Conservation (phyloP, 257 asterid genomes). For the Nicotiana tabacum region DNA sequence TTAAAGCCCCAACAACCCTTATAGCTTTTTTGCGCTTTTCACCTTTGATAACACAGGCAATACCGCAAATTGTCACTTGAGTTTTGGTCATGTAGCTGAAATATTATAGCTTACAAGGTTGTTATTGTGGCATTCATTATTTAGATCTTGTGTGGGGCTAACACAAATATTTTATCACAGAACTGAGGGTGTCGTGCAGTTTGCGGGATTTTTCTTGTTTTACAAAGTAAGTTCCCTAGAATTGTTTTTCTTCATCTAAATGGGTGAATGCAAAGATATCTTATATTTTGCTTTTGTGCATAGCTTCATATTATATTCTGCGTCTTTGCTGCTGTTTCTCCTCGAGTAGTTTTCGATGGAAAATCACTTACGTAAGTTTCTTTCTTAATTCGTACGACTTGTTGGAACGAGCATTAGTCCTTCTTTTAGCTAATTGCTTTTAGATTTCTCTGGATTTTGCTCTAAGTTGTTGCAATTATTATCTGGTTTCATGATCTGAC, state of each 20-base stretch:
- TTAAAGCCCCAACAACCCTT: no score
- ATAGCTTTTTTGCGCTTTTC: no score
- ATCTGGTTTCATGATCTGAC: not conserved
- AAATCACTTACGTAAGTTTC: conserved; percentile 72
- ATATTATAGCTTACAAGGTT: not conserved
- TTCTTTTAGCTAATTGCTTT: not conserved
- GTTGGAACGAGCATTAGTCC: not conserved
- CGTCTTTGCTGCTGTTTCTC: conserved; percentile 93
- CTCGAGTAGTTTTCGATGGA: conserved; percentile 91
- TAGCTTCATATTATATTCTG: conserved; percentile 92
- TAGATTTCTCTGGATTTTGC: not conserved
- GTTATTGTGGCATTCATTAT: not conserved
- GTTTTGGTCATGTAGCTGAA: not conserved
- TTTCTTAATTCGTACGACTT: not conserved
- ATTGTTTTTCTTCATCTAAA: not conserved
- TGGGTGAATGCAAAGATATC: not conserved
- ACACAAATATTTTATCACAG: conserved; percentile 28
- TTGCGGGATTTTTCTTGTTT: conserved; percentile 86
- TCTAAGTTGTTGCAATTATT: not conserved
- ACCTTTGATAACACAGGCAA: no score
- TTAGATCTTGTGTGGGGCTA: not conserved
- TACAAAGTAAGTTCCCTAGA: conserved; percentile 44
- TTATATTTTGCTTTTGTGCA: conserved; percentile 16
- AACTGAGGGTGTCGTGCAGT: conserved; percentile 81
- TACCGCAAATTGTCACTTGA: not conserved